Base-by-base conservation (phyloP, 345 rosid genomes). In the Salix caprea region DNA sequence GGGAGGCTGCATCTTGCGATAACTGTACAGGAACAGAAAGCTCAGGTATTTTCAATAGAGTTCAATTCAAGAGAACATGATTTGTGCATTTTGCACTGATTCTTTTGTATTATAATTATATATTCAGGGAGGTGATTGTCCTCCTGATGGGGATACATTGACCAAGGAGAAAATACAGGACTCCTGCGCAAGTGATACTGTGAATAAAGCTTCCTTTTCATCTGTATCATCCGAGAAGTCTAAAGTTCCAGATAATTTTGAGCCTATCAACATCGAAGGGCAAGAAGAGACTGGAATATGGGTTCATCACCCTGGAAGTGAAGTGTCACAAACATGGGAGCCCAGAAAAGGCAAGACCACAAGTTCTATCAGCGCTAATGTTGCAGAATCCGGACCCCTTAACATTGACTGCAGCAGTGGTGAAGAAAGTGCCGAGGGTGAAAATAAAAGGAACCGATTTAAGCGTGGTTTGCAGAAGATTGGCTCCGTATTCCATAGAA, bases 1-100 rank as follows among this genome's bases (percentile, higher is more conserved):
- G 99, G 99, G 71, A 90, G 97, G 85, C 80, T 96, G 87, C 96
- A 87, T 77, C 90, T 93, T 37, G 92, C 92, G 6, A 76, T 96
- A 46, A 92, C 97, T 18, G 90, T 93, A 28, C 70, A 84, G 30
- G 91, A 92, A 84, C 84, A 74, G 58, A 87, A 70, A 5, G 50
- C 54, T 40, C 89, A 88, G 96, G 96, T 93, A 81, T 30, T 80
- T 78, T 76, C 70, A 24, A 8, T 32, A 36, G 70, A 67, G 21
- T 62, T 67, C n/a, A 52, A 13, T 62, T 65, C 9, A 24, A 67
- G 11, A 15, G 58, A 30, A 18, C 52, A 18, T 75, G 52, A 77
- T 44, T 72, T 12, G n/a, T 11, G 37, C 23, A 67, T 36, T 14
- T 2, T 66, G 23, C 37, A 60, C 65, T 75, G 15, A 2, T 65